Percentiles rank a stretch among this genome's conserved stretches.
phyloP scores from a whole-genome alignment of 805 yeast genomes.

The Wickerhamiella shivajii region DNA sequence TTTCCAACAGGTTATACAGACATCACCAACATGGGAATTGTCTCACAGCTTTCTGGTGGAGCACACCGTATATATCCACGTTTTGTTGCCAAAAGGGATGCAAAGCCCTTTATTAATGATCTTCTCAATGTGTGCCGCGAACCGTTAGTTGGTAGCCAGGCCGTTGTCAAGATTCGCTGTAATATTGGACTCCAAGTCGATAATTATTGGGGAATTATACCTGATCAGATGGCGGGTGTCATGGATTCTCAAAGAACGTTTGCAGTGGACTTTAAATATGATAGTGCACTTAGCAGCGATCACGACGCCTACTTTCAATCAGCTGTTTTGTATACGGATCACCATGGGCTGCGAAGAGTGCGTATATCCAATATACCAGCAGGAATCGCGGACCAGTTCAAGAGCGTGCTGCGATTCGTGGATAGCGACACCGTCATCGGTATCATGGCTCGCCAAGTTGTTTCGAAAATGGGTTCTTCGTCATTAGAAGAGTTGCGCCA shows the following conservation, averaged over 20 bases:
- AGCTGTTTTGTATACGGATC: conserved; percentile 72
- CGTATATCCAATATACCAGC: conserved; percentile 76
- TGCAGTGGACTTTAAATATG: conserved; percentile 61
- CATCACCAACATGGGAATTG: conserved; percentile 53
- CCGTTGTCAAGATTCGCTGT: conserved; percentile 69
- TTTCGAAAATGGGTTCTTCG: conserved; percentile 27
- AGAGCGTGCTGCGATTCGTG: conserved; percentile 61
- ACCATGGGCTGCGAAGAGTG: conserved; percentile 63
- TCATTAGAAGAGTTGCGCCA: conserved; percentile 30
- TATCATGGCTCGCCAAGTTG: conserved; percentile 37
- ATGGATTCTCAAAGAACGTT: conserved; percentile 48
- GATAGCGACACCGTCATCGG: conserved; percentile 57
- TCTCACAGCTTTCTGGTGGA: conserved; percentile 62
- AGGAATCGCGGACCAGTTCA: conserved; percentile 60
- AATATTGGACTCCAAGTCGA: conserved; percentile 75
- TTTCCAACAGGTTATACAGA: conserved; percentile 54
- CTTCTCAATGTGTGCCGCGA: conserved; percentile 11
- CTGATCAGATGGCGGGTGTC: conserved; percentile 33
- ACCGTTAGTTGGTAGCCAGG: conserved; percentile 56
- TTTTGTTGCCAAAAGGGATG: conserved; percentile 58
- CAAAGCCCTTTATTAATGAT: conserved; percentile 45
- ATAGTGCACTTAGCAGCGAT: conserved; percentile 50
- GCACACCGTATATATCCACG: conserved; percentile 45
- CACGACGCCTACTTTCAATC: conserved; percentile 79
- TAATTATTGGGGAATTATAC: conserved; percentile 44